Conservation (phyloP, 2,329 filamentous ascomycete species). For the Fusarium fujikuroi region DNA sequence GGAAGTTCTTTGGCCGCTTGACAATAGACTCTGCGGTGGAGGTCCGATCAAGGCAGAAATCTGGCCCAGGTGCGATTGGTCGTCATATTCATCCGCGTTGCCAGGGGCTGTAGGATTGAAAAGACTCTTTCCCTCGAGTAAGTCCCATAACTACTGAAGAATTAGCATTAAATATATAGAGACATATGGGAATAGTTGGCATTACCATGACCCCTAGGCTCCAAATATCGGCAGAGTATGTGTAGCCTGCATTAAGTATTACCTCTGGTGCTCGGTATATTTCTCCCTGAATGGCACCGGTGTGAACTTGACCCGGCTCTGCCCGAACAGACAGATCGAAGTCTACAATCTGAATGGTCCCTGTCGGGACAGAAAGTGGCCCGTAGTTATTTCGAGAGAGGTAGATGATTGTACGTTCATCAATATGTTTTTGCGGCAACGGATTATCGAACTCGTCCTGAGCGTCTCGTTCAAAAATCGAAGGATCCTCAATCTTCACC, state of each 20-base stretch:
- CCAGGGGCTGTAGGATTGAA: not conserved
- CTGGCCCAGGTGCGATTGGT: constrained; percentile 9
- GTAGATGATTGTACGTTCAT: constrained; percentile 36
- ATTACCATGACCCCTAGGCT: constrained; percentile 42
- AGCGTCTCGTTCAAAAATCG: constrained; percentile 31
- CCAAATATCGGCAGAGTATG: constrained; percentile 40
- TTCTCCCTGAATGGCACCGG: constrained; percentile 30
- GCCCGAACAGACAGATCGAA: constrained; percentile 28
- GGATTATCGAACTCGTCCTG: constrained; percentile 35
- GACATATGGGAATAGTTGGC: constrained; percentile 30
- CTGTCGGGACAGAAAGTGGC: constrained; percentile 19
- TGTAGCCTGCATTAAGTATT: constrained; percentile 36
- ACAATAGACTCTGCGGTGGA: not conserved
- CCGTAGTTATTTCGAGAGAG: constrained; percentile 42
- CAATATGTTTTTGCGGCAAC: constrained; percentile 29
- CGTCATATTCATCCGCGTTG: constrained; percentile 7
- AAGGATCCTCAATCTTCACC: constrained; percentile 33
- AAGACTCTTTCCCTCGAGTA: constrained; percentile 12
- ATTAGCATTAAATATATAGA: constrained; percentile 3
- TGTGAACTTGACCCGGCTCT: constrained; percentile 8
- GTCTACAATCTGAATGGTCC: constrained; percentile 33
- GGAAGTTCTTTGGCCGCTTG: not conserved
- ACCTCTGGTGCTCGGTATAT: constrained; percentile 37
- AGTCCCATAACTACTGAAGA: constrained; percentile 18
- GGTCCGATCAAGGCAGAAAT: constrained; percentile 10